These are phyloP conservation scores for Phaseolus coccineus DNA, from an alignment of 331 rosid species.

Conservation along the genomic window DNA sequence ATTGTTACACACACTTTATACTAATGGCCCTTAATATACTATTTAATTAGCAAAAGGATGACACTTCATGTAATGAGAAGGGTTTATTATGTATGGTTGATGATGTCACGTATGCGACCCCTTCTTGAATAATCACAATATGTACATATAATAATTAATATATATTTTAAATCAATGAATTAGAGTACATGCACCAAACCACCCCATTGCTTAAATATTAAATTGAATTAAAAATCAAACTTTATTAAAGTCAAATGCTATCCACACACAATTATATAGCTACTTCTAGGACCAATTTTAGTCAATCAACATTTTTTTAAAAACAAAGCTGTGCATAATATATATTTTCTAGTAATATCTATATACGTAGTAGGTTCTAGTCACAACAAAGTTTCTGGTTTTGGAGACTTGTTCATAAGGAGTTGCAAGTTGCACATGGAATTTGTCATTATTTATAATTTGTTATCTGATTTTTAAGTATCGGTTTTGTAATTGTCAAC, in stretches of 20 bases:
- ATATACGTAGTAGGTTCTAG: background rate
- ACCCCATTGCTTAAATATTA: background rate
- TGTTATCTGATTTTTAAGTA: background rate
- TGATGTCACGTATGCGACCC: conserved; percentile 5
- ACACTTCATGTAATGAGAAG: background rate
- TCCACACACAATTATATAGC: background rate
- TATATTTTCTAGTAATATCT: background rate
- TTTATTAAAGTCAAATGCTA: conserved; percentile 42
- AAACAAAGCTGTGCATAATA: background rate
- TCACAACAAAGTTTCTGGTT: conserved; percentile 32
- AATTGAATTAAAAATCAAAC: conserved; percentile 22
- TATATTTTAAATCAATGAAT: conserved; percentile 30
- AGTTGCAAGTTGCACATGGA: conserved; percentile 27
- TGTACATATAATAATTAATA: too few relatives aligned
- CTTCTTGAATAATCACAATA: background rate
- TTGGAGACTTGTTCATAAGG: conserved; percentile 3
- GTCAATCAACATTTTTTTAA: conserved; percentile 5
- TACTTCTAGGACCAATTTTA: background rate
- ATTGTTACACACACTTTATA: background rate
- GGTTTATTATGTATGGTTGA: conserved; percentile 1
- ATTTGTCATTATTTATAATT: background rate
- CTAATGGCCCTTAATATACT: too few relatives aligned
- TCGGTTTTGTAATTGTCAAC: background rate
- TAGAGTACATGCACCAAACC: conserved; percentile 9
- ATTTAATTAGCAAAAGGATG: too few relatives aligned